phyloP scores from a whole-genome alignment of 257 asterid genomes.

The Nicotiana tabacum region DNA sequence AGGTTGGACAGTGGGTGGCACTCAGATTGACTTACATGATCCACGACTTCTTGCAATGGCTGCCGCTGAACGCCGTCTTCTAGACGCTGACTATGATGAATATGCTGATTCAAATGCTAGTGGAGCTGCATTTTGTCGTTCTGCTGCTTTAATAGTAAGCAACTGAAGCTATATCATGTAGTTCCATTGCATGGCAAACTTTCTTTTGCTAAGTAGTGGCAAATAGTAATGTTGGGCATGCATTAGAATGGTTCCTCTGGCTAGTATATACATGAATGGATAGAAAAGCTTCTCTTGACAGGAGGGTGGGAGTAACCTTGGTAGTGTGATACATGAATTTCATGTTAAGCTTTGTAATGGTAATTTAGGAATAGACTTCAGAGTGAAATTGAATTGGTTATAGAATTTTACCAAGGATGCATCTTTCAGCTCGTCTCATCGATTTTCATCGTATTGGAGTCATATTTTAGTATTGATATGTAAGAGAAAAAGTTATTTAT shows the following conservation, averaged over 20 bases:
- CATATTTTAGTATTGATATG: neutral
- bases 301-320: neutral
- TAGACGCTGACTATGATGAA: slow-evolving; percentile 42
- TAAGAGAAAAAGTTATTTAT: neutral
- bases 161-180: neutral
- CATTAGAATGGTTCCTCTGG: neutral
- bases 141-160: slow-evolving; percentile 43
- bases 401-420: neutral
- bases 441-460: neutral
- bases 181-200: neutral
- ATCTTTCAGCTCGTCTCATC: neutral
- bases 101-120: slow-evolving; percentile 37
- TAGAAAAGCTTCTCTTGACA: neutral
- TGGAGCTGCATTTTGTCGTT: slow-evolving; percentile 51
- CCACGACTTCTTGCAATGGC: slow-evolving; percentile 46
- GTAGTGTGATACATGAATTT: neutral
- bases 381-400: neutral
- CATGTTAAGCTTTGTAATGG: neutral
- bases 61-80: slow-evolving; percentile 38
- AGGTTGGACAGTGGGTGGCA: slow-evolving; percentile 40
- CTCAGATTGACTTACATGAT: slow-evolving; percentile 37
- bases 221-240: neutral
- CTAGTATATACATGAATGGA: neutral
- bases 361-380: neutral
- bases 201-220: neutral